Conservation (phyloP, 805 yeast species). For the Saccharomycopsis malanga region DNA sequence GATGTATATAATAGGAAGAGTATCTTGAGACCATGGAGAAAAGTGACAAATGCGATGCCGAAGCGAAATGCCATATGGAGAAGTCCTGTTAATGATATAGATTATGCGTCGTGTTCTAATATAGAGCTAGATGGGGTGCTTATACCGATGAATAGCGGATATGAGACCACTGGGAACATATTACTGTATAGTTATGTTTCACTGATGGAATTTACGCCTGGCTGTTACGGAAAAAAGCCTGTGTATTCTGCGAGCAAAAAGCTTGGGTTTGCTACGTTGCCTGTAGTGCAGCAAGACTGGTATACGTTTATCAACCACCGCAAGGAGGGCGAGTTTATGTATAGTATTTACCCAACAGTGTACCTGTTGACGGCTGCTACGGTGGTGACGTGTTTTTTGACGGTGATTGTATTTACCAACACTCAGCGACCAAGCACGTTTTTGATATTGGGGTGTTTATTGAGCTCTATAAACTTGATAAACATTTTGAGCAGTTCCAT, state of each 20-base stretch:
- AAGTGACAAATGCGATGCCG: too few species aligned
- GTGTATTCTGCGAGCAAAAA: constrained; percentile 31
- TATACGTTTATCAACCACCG: constrained; percentile 30
- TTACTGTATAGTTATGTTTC: neutral
- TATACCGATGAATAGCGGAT: neutral
- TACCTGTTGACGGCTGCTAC: constrained; percentile 59
- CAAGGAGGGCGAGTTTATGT: constrained; percentile 39
- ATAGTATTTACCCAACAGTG: constrained; percentile 54
- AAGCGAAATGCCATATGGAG: constrained; percentile 13
- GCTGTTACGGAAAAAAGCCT: constrained; percentile 31
- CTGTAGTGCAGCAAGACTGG: constrained; percentile 46
- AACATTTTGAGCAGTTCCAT: constrained; percentile 44
- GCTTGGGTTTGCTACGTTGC: constrained; percentile 31
- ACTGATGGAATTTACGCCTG: constrained; percentile 26
- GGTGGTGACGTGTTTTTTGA: constrained; percentile 55
- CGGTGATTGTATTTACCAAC: constrained; percentile 58
- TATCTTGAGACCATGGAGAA: too few species aligned
- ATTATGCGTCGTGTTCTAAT: constrained; percentile 1
- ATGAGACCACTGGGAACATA: neutral
- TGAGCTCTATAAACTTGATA: constrained; percentile 50
- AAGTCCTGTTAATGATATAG: neutral
- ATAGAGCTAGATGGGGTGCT: constrained; percentile 3
- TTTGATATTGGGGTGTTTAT: constrained; percentile 41
- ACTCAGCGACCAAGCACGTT: constrained; percentile 53
- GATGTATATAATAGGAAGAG: too few species aligned